Base-by-base conservation (phyloP, 305 asterid species). In the Fraxinus sp. region DNA sequence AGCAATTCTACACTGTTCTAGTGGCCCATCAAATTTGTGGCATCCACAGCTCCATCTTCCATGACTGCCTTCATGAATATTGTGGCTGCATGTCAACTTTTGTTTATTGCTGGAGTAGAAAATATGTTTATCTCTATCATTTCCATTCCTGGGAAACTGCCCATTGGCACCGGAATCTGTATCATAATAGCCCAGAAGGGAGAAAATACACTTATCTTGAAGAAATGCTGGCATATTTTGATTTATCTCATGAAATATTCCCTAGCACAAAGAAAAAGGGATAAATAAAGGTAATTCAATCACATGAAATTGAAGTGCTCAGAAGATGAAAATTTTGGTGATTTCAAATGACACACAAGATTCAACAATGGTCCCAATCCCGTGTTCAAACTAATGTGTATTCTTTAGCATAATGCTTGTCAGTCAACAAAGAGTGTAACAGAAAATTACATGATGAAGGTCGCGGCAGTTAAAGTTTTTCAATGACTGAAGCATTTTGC, bases 141-240 rank as follows among this genome's bases (percentile, higher is more conserved):
- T 82, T 83, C 86, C 84, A 84, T 76, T 49, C 79, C 68, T 74
- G 18, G 43, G 85, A 80, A 81, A 78, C 78, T 79, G 84, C 52
- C 81, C 83, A 64, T 83, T 87, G 80, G 81, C 87, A 70, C 88
- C 78, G 28, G 28, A 57, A 81, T 89, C 90, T 77, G 87, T 81
- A 79, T 83, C 91, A 83, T 82, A 84, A 86, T 80, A 87, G 83
- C 99, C 99, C 72, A 96, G 89, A 81, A 93, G 83, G 82, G 92
- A 90, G 80, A 94, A 85, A 77, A 85, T 80, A 82, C 91, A 86
- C 80, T 91, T 90, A 80, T 90, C 96, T 86, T 93, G 96, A 78
- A 92, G 93, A 86, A 80, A 73, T 72, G 85, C 77, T 55, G 94
- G 94, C 97, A 93, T 88, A 52, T 84, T 89, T 85, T 87, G 82